A percentile compares a stretch with the other conserved stretches of the same genome.
These are phyloP conservation scores for Eucommia ulmoides DNA, from an alignment of 257 asterid genomes.

Conservation along the genomic window DNA sequence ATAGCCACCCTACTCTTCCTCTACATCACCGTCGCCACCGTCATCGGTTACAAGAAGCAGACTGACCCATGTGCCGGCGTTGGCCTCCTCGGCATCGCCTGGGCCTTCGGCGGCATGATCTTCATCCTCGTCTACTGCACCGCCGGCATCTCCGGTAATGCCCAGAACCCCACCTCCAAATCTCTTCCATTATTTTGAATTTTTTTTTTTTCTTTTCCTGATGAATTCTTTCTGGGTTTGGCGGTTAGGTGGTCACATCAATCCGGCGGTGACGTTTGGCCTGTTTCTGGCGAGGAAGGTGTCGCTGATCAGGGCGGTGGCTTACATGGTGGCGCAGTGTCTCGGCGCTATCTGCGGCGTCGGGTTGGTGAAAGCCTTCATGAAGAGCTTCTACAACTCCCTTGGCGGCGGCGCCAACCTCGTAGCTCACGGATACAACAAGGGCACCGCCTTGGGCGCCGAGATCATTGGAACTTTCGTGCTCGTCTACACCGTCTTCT, in stretches of 20 bases:
- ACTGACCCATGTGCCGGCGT: slow-evolving; percentile 73
- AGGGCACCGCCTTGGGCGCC: slow-evolving; percentile 82
- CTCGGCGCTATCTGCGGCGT: slow-evolving; percentile 89
- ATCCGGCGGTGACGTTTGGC: slow-evolving; percentile 89
- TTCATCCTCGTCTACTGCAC: slow-evolving; percentile 86
- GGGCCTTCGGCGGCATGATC: slow-evolving; percentile 93
- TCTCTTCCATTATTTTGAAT: background rate
- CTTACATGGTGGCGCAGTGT: slow-evolving; percentile 68
- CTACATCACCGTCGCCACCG: slow-evolving; percentile 62
- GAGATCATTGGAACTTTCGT: slow-evolving; percentile 81
- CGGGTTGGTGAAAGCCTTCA: slow-evolving; percentile 79
- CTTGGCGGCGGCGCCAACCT: slow-evolving; percentile 74
- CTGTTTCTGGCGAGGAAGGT: slow-evolving; percentile 78
- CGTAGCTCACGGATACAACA: slow-evolving; percentile 55
- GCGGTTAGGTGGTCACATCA: slow-evolving; percentile 51
- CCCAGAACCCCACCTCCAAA: background rate
- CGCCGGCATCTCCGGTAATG: slow-evolving; percentile 70
- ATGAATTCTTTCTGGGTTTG: background rate
- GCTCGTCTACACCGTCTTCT: slow-evolving; percentile 80
- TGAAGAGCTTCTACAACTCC: slow-evolving; percentile 43
- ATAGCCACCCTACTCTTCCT: slow-evolving; percentile 70
- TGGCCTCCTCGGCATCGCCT: slow-evolving; percentile 69
- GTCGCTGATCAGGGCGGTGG: slow-evolving; percentile 65
- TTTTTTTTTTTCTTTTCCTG: background rate
- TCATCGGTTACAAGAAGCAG: slow-evolving; percentile 63